Evolutionary conservation across 768 basidiomycete genomes (phyloP).

Genomic region (Gautieria morchelliformis): DNA sequence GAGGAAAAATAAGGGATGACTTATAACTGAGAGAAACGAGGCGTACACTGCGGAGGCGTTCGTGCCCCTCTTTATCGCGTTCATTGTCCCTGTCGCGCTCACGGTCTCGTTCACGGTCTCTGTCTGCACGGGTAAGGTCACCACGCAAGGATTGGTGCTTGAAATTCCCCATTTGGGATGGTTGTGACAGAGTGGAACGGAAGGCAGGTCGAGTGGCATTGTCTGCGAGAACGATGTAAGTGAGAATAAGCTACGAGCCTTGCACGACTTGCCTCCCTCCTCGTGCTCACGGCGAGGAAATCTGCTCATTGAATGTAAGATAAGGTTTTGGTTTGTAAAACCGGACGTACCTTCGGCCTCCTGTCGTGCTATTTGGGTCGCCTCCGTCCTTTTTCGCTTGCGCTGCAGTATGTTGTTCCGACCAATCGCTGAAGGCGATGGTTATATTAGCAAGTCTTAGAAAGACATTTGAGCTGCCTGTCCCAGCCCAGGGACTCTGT

Average conservation of each 20-base stretch:
- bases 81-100: slow-evolving; percentile 42
- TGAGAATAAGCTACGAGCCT: not conserved
- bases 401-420: slow-evolving; percentile 37
- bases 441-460: not conserved
- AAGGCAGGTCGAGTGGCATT: slow-evolving; percentile 55
- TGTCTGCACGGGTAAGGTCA: slow-evolving; percentile 35
- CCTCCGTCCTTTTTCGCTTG: slow-evolving; percentile 54
- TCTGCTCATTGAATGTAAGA: slow-evolving; percentile 28
- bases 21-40: not conserved
- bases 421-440: slow-evolving; percentile 32
- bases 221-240: slow-evolving; percentile 25
- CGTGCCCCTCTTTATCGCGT: slow-evolving; percentile 68
- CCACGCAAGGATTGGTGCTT: slow-evolving; percentile 73
- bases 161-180: slow-evolving; percentile 90
- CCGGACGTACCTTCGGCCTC: not conserved
- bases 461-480: slow-evolving; percentile 10
- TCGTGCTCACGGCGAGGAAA: slow-evolving; percentile 65
- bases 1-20: slow-evolving; percentile 2
- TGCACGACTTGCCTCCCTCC: slow-evolving; percentile 46
- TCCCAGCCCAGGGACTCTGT: not conserved
- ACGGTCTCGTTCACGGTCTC: slow-evolving; percentile 33
- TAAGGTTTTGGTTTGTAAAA: slow-evolving; percentile 7
- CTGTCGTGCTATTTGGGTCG: slow-evolving; percentile 28
- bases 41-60: slow-evolving; percentile 65
- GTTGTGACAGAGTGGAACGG: slow-evolving; percentile 64